Evolutionary conservation across 1,284 basidiomycete genomes (phyloP).

Genomic region (Ganoderma boninense): DNA sequence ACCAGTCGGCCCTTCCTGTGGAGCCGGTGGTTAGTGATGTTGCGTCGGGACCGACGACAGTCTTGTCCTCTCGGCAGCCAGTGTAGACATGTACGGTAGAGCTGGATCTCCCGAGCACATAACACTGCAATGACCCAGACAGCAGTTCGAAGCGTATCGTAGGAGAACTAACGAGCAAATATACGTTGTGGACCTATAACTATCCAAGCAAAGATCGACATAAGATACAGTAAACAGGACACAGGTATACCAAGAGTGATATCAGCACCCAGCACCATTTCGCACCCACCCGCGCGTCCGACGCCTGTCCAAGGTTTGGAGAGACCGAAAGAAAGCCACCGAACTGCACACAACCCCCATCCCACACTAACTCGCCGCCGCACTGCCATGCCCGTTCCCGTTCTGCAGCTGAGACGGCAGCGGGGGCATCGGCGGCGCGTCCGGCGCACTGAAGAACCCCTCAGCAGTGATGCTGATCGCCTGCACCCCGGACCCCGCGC

Average conservation of each 20-base stretch:
- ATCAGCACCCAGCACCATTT: neutral
- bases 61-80: neutral
- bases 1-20: neutral
- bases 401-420: slow-evolving; percentile 30
- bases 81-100: neutral
- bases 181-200: neutral
- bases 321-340: neutral
- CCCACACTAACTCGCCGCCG: neutral
- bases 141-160: neutral
- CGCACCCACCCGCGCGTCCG: neutral
- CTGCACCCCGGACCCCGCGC: slow-evolving; percentile 72
- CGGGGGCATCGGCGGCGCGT: slow-evolving; percentile 45
- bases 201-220: neutral
- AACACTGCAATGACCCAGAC: neutral
- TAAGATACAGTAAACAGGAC: slow-evolving; percentile 17
- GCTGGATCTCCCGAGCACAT: neutral
- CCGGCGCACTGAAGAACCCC: slow-evolving; percentile 76
- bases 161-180: neutral
- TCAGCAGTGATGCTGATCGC: slow-evolving; percentile 74
- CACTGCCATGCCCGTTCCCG: slow-evolving; percentile 17
- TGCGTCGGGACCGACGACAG: neutral
- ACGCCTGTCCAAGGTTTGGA: neutral
- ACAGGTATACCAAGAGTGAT: neutral
- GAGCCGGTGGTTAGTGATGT: neutral
- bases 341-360: neutral